A percentile compares a stretch with the other conserved stretches of the same genome.
phyloP scores from a whole-genome alignment of 2,329 filamentous ascomycete genomes.

The Cladosporium sp. region DNA sequence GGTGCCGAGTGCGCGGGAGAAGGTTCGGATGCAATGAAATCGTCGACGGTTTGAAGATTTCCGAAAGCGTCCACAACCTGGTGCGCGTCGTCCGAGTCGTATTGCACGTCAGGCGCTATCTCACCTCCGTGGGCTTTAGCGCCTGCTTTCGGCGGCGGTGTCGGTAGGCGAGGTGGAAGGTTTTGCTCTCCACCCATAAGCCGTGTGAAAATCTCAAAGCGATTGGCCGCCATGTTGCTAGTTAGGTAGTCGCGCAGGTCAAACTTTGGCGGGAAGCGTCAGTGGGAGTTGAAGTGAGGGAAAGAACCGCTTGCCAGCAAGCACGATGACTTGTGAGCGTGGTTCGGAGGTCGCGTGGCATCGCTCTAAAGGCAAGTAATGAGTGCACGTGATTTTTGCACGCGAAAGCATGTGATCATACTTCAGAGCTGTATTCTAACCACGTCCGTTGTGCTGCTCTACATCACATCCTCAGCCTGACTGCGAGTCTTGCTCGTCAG shows the following conservation, averaged over 20 bases:
- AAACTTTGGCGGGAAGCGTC: too few species aligned
- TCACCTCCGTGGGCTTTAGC: background rate
- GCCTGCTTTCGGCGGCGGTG: background rate
- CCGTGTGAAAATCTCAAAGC: constrained; percentile 4
- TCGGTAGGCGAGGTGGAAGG: constrained; percentile 21
- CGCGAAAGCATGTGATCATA: too few species aligned
- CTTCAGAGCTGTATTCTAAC: too few species aligned
- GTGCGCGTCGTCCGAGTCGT: background rate
- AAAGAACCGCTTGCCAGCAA: too few species aligned
- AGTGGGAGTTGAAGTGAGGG: too few species aligned
- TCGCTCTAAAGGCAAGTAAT: too few species aligned
- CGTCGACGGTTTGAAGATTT: constrained; percentile 1
- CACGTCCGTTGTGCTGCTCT: too few species aligned
- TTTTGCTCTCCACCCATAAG: constrained; percentile 8
- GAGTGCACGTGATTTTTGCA: too few species aligned
- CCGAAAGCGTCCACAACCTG: constrained; percentile 6
- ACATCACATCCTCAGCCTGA: too few species aligned
- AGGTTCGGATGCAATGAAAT: background rate
- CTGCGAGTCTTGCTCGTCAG: too few species aligned
- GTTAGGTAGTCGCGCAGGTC: background rate
- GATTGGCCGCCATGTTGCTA: background rate
- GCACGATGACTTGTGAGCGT: too few species aligned
- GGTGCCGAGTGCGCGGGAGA: background rate
- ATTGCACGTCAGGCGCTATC: background rate
- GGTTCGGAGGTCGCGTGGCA: too few species aligned